Conservation (phyloP, 2,329 filamentous ascomycete species). For the Fulvia fulva region DNA sequence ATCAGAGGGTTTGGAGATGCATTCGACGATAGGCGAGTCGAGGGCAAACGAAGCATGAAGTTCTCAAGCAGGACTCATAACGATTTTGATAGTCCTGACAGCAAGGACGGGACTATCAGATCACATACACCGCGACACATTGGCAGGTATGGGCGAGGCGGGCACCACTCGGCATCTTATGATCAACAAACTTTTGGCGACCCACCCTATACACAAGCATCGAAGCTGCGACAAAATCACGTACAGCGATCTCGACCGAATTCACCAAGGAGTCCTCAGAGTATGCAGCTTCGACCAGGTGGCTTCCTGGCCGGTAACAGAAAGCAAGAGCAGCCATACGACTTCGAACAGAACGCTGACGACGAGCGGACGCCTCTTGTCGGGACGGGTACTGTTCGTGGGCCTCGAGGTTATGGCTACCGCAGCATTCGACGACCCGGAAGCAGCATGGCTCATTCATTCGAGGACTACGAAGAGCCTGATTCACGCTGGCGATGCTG, state of each 20-base stretch:
- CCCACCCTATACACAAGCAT: conserved; percentile 69
- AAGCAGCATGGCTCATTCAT: conserved; percentile 51
- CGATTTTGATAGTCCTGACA: conserved; percentile 49
- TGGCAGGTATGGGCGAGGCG: conserved; percentile 71
- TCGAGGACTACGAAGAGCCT: conserved; percentile 24
- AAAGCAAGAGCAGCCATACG: conserved; percentile 61
- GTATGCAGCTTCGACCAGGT: conserved; percentile 39
- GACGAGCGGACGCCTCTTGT: conserved; percentile 86
- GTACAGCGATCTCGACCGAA: conserved; percentile 56
- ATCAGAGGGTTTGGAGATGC: conserved; percentile 64
- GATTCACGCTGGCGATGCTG: conserved; percentile 21
- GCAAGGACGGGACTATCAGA: conserved; percentile 42
- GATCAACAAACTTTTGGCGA: conserved; percentile 75
- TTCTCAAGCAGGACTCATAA: conserved; percentile 78
- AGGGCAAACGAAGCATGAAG: conserved; percentile 90
- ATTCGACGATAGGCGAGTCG: conserved; percentile 60
- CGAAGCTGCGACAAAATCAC: conserved; percentile 59
- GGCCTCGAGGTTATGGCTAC: conserved; percentile 12
- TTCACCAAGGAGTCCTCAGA: conserved; percentile 57
- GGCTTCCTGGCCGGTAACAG: conserved; percentile 39
- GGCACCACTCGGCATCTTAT: conserved; percentile 65
- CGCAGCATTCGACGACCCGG: conserved; percentile 46
- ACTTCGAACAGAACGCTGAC: conserved; percentile 77
- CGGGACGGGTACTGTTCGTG: conserved; percentile 27
- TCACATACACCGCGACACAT: conserved; percentile 73